These are phyloP conservation scores for Atkinsonella texensis DNA, from an alignment of 2,329 filamentous ascomycete genomes.

Conservation along the genomic window DNA sequence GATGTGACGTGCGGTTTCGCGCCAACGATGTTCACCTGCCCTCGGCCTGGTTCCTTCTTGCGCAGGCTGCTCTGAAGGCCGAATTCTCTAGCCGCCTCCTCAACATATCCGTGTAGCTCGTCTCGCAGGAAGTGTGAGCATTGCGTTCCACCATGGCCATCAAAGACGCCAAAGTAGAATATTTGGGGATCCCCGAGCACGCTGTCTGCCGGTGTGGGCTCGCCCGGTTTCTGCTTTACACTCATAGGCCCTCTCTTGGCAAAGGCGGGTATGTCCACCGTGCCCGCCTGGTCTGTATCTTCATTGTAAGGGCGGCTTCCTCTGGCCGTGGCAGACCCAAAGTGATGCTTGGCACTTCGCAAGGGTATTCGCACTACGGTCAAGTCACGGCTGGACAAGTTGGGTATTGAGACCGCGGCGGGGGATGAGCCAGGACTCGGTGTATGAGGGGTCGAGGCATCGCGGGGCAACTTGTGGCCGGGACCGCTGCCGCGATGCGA, in stretches of 20 bases:
- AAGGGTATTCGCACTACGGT: conserved; percentile 93
- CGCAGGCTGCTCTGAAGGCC: conserved; percentile 65
- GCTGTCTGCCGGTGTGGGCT: conserved; percentile 60
- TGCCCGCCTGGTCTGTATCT: conserved; percentile 87
- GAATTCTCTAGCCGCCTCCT: conserved; percentile 66
- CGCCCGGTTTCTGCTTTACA: conserved; percentile 37
- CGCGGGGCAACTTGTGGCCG: conserved; percentile 76
- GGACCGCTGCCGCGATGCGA: conserved; percentile 50
- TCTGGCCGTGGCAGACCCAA: conserved; percentile 66
- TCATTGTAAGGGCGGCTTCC: conserved; percentile 86
- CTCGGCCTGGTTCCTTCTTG: conserved; percentile 22
- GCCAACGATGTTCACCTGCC: conserved; percentile 3
- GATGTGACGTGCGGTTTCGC: conserved; percentile 12
- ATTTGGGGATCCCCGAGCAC: conserved; percentile 84
- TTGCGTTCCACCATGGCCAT: conserved; percentile 84
- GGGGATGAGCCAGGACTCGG: conserved; percentile 41
- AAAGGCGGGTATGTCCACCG: conserved; percentile 86
- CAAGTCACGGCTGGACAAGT: conserved; percentile 57
- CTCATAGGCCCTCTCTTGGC: conserved; percentile 68
- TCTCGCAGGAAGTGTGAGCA: conserved; percentile 81
- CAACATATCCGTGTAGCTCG: conserved; percentile 77
- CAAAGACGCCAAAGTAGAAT: conserved; percentile 95
- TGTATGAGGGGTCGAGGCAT: conserved; percentile 70
- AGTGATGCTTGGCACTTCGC: conserved; percentile 90
- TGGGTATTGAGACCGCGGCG: conserved; percentile 44